Conservation (phyloP, 2,329 filamentous ascomycete species). For the Diplodia mutila region DNA sequence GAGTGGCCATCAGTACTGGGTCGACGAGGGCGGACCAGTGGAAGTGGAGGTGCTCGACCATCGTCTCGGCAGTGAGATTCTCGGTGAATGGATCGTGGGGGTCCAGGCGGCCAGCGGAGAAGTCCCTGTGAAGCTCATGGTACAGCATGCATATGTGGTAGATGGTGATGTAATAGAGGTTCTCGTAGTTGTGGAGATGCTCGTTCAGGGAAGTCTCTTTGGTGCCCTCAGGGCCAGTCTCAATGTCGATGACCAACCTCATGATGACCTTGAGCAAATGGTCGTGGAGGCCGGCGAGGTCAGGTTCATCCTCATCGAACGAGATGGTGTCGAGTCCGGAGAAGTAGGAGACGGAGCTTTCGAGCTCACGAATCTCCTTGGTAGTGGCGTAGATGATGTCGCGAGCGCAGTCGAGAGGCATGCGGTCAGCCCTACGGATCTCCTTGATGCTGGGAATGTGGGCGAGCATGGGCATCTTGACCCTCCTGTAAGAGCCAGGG, state of each 20-base stretch:
- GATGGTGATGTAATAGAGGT: slow-evolving; percentile 7
- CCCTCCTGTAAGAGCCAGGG: not conserved
- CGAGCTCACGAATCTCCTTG: not conserved
- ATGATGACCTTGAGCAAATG: not conserved
- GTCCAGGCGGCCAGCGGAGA: not conserved
- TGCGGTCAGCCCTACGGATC: not conserved
- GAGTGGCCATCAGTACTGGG: slow-evolving; percentile 1
- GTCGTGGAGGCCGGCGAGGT: not conserved
- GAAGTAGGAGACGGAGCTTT: not conserved
- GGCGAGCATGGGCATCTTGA: not conserved
- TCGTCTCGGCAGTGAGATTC: not conserved
- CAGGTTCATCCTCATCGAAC: not conserved
- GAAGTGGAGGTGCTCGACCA: not conserved
- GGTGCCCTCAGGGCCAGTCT: not conserved
- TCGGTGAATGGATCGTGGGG: not conserved
- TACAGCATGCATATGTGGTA: slow-evolving; percentile 5
- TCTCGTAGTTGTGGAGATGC: slow-evolving; percentile 11
- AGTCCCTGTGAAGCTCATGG: not conserved
- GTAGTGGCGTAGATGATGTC: slow-evolving; percentile 10
- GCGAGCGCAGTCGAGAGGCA: slow-evolving; percentile 14
- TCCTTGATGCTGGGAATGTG: not conserved
- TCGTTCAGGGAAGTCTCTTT: not conserved
- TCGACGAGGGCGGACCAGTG: slow-evolving; percentile 5
- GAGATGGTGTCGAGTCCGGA: not conserved
- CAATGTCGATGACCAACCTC: not conserved